Evolutionary conservation across 164 flowering plant genomes (phyloP), one percentile per base, ranked within the genome.

Genomic region (Litsea cubeba): DNA sequence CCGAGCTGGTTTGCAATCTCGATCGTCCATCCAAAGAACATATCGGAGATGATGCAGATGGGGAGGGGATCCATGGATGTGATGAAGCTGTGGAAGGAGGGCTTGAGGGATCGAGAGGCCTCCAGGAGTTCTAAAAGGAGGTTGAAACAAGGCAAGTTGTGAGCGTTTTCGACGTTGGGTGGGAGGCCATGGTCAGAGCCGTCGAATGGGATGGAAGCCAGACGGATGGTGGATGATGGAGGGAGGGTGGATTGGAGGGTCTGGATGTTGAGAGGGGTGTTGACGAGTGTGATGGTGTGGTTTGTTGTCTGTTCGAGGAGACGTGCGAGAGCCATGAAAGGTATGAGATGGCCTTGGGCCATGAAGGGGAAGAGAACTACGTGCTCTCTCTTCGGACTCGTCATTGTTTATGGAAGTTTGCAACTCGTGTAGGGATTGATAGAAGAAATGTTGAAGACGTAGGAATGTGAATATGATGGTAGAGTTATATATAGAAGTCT

Each of bases 361-460:
- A 78, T 54, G 77, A 75, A 74, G 2, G 81, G 77, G 50, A 78
- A 58, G 64, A 78, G 62, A n/a, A 78, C 60, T 50, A 78, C 35
- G n/a, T 73, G 62, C 50, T 51, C 40, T 18, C 18, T 51, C 65
- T 40, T 40, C 46, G 46, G 11, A 7, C 28, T 18, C 1, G 10
- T 18, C 74, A 63, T 62, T 23, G 46, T 15, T 40, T 40, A 7
- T 40, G 35, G 35, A 4, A 30, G 35, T 30, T 30, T 5, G 46
- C 46, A 40, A 40, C 46, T 40, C 11, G 24, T 23, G 25, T 11
- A n/a, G 65, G 25, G 22, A 62, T 23, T 5, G 25, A n/a, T 4
- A 63, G 66, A 63, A 25, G 22, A 40, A 8, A 40, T 40, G 10
- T 5, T 1, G 46, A 40, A 7, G 2, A 40, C 46, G 46, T 8